Evolutionary conservation across 805 yeast species (phyloP).

Genomic region (Ogataea henricii): DNA sequence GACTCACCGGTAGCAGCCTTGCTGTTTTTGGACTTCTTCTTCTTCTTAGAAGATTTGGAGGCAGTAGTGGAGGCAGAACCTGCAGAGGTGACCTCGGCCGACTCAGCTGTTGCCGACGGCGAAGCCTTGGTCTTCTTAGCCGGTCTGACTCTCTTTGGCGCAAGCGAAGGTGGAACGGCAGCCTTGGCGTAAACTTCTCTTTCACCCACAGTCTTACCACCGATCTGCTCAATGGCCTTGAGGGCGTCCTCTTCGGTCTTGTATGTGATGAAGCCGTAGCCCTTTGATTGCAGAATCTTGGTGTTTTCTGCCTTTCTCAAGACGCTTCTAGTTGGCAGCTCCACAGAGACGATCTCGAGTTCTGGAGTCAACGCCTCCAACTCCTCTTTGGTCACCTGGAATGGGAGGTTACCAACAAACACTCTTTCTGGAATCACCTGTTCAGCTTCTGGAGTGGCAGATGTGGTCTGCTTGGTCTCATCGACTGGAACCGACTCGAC

Average conservation of each 20-base stretch:
- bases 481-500: slow-evolving; percentile 8
- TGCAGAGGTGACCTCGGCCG: neutral
- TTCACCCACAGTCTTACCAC: slow-evolving; percentile 35
- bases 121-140: slow-evolving; percentile 18
- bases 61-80: slow-evolving; percentile 1
- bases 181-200: slow-evolving; percentile 50
- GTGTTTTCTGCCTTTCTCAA: slow-evolving; percentile 27
- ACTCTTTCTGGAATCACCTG: slow-evolving; percentile 45
- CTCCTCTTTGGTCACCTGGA: slow-evolving; percentile 46
- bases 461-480: neutral
- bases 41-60: slow-evolving; percentile 8
- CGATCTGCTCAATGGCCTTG: slow-evolving; percentile 51
- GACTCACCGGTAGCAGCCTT: slow-evolving; percentile 6
- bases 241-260: slow-evolving; percentile 62
- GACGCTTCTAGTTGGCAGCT: slow-evolving; percentile 33
- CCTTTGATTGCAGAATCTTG: slow-evolving; percentile 30
- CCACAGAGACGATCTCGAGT: slow-evolving; percentile 36
- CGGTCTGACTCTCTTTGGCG: slow-evolving; percentile 30
- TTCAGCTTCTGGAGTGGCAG: slow-evolving; percentile 13
- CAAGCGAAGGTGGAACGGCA: slow-evolving; percentile 43
- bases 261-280: slow-evolving; percentile 56
- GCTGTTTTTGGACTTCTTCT: slow-evolving; percentile 16
- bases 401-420: slow-evolving; percentile 48
- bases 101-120: neutral
- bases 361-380: slow-evolving; percentile 42